Base-by-base conservation (phyloP, 768 basidiomycete species). In the Phylloporus scabripes region DNA sequence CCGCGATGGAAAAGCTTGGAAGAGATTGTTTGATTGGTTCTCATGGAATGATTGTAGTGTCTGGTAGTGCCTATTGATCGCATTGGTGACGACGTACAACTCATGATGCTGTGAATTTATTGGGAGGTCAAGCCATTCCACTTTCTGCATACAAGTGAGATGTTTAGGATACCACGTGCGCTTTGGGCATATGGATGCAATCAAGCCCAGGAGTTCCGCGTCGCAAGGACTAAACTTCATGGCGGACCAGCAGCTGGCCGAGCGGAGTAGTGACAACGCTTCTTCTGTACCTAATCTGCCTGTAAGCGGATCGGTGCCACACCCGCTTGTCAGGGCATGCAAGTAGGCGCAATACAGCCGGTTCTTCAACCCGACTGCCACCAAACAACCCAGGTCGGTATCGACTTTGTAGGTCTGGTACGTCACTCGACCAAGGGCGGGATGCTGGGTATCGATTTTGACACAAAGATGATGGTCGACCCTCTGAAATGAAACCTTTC, bases 221-320 rank as follows among this genome's bases (percentile, higher is more conserved):
- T 74, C 68, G 3, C 57, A 53, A 7, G 39, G 0, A 8, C 50
- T 45, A 5, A 76, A 57, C 10, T 53, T 54, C 59, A 70, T 67
- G 42, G 74, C 74, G 0, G 77, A 75, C 17, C 55, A 59, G 21
- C 61, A 69, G 9, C 61, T 52, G 8, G 73, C 69, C 0, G 72
- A 74, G 5, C 48, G 52, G 39, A 79, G 57, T 32, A 70, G 57
- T 17, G 61, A 52, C 5, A 77, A 55, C 0, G 76, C 76, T 40
- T 77, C 68, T 31, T 74, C 68, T 2, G 68, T 69, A 11, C 77
- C 78, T 0, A 70, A 72, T n/a, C 69, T 69, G 14, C 55, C 52
- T 0, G 71, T 74, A 21, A 79, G 62, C 0, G 75, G 74, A 53
- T 79, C 77, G 2, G 62, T 58, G 8, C 72, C 59, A 29, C 65